Base-by-base conservation (phyloP, 176 grass and related monocot species). In the Musa acuminata region DNA sequence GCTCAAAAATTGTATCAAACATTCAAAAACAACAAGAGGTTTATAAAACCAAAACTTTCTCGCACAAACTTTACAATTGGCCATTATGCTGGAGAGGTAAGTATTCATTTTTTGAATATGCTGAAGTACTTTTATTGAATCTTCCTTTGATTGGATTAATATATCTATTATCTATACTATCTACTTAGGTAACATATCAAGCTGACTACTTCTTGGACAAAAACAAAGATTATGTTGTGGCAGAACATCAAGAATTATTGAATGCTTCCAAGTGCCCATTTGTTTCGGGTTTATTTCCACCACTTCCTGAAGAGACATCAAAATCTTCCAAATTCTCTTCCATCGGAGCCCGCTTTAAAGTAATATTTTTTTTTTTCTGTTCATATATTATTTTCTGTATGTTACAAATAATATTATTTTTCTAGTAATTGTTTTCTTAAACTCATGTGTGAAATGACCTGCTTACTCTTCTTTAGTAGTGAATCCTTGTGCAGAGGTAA, bases 11-110 rank as follows among this genome's bases (percentile, higher is more conserved):
- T 96, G 76, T 85, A 89, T 73, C 85, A 87, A 75, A 92, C 88
- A 80, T 96, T 92, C 78, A 92, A 86, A 84, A 85, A 69, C 69
- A 87, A 96, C 81, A 96, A 92, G 89, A 76, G 93, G 80, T 96
- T 96, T 84, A 63, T 78, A 73, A 92, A 87, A 83, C 93, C 93
- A 67, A 96, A 92, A 77, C 89, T 96, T 80, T 92, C 93, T 29
- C 89, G 93, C 43, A 96, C 85, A 66, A 76, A 83, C 51, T 96
- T 96, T 80, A 96, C 89, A 49, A 84, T 96, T 79, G 83, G 80
- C 78, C 93, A 96, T 82, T 96, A 92, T 90, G 93, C 93, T 78
- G 93, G 93, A 77, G 93, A 96, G 65, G 93, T 96, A 86, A 92
- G 87, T 77, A 79, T 90, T 81, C 4, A 43, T 43, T 75, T 69